Percentiles rank a stretch among this genome's conserved stretches.
Evolutionary conservation across 139 green algal species (phyloP).

Genomic region (Chlamydomonas sphaeroides): DNA sequence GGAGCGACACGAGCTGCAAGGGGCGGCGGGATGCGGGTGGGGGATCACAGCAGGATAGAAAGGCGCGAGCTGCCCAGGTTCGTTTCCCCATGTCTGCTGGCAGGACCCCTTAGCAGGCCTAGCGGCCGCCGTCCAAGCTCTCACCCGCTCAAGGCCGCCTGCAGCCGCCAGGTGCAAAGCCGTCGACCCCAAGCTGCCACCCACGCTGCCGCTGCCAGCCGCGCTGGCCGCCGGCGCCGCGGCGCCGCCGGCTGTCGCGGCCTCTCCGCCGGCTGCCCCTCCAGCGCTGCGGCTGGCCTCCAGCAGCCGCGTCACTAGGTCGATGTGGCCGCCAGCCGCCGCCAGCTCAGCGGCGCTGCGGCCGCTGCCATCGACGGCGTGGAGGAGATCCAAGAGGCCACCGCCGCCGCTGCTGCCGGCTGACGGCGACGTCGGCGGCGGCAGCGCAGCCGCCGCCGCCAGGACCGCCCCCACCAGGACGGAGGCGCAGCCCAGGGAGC

Average conservation of each 20-base stretch:
- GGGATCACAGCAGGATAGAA: too few species aligned
- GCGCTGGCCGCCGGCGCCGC: neutral
- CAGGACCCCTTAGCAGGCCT: too few species aligned
- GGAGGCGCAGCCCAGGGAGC: neutral
- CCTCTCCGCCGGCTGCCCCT: too few species aligned
- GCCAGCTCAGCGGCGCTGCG: conserved; percentile 25
- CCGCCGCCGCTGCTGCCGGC: too few species aligned
- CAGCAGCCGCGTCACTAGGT: conserved; percentile 31
- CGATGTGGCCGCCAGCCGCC: conserved; percentile 20
- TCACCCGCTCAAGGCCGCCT: neutral
- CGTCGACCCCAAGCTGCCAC: neutral
- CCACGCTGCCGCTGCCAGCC: neutral
- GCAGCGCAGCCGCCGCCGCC: too few species aligned
- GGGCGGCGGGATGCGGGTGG: too few species aligned
- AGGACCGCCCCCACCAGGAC: conserved; percentile 5
- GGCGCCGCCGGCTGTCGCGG: neutral
- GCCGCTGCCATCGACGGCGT: neutral
- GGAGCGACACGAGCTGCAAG: conserved; percentile 18
- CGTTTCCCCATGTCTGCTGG: too few species aligned
- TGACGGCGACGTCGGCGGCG: too few species aligned
- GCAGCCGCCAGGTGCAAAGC: conserved; percentile 22
- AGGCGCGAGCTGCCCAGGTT: too few species aligned
- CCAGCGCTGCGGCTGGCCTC: too few species aligned
- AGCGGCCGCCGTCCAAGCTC: too few species aligned
- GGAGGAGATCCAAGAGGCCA: neutral